Conservation (phyloP, 169 alveolate genomes). For the Cryptosporidium xiaoi region DNA sequence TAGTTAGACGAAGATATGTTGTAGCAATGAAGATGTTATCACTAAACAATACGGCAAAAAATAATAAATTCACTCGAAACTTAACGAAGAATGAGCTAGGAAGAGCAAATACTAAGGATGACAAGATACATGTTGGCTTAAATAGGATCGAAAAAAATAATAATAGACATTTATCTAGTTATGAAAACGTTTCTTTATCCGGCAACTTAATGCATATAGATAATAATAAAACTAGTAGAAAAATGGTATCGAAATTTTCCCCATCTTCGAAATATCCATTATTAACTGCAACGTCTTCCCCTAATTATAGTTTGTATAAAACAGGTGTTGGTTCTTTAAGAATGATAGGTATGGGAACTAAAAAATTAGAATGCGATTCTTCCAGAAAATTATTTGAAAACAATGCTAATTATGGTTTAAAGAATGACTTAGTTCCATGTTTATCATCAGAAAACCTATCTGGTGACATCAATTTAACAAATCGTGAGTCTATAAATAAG, state of each 20-base stretch:
- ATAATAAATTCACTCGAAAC: neutral
- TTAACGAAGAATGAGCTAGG: neutral
- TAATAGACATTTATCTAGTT: no score
- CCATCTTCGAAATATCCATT: slow-evolving; percentile 43
- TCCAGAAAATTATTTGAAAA: no score
- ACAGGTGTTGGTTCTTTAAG: neutral
- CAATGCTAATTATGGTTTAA: neutral
- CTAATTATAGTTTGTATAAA: slow-evolving; percentile 21
- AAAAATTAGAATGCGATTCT: neutral
- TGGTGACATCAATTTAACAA: neutral
- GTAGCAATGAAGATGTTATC: slow-evolving; percentile 71
- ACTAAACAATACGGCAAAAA: slow-evolving; percentile 49
- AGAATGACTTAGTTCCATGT: slow-evolving; percentile 37
- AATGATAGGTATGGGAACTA: slow-evolving; percentile 3
- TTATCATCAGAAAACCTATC: slow-evolving; percentile 3
- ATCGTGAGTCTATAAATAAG: neutral
- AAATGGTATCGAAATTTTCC: neutral
- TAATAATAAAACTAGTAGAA: neutral
- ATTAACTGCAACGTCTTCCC: slow-evolving; percentile 55
- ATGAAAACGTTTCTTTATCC: neutral
- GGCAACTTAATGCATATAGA: neutral
- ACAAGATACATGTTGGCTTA: neutral
- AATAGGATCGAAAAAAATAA: neutral
- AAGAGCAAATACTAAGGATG: neutral
- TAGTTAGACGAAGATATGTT: slow-evolving; percentile 68